A percentile compares a stretch with the other conserved stretches of the same genome.
Evolutionary conservation across 345 rosid genomes (phyloP).

Genomic region (Moringa oleifera): DNA sequence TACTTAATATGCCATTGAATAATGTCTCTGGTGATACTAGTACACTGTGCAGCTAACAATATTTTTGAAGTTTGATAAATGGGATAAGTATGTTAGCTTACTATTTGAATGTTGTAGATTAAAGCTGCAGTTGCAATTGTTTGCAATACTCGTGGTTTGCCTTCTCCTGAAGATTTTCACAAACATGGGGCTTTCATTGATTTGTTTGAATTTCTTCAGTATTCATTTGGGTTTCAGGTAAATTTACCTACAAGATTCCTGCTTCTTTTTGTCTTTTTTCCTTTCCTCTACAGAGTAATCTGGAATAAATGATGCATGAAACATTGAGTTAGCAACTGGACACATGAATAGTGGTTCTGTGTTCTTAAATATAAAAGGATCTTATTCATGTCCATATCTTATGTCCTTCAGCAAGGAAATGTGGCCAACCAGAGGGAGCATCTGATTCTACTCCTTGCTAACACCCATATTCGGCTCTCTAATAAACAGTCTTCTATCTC

Average conservation of each 20-base stretch:
- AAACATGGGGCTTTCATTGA: constrained; percentile 46
- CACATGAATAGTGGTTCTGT: background rate
- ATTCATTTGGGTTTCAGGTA: constrained; percentile 91
- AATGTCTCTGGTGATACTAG: background rate
- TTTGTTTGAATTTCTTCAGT: constrained; percentile 73
- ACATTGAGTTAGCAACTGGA: background rate
- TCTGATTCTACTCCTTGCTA: constrained; percentile 81
- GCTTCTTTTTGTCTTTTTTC: background rate
- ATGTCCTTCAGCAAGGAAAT: constrained; percentile 59
- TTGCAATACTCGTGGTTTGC: constrained; percentile 56
- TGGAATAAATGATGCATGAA: background rate
- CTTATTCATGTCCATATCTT: background rate
- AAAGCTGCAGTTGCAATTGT: constrained; percentile 73
- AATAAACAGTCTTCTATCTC: constrained; percentile 40
- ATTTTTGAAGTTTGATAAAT: constrained; percentile 1
- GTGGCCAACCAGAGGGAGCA: constrained; percentile 94
- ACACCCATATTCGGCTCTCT: constrained; percentile 49
- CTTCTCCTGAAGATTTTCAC: constrained; percentile 44
- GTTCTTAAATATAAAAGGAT: constrained; percentile 2
- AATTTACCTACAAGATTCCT: constrained; percentile 11
- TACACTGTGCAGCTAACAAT: constrained; percentile 8
- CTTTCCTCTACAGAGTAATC: background rate
- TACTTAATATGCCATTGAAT: no score
- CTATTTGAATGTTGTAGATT: constrained; percentile 47
- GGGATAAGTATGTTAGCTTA: constrained; percentile 18